Conservation (phyloP, 2,329 filamentous ascomycete genomes). For the Diaporthe nobilis region DNA sequence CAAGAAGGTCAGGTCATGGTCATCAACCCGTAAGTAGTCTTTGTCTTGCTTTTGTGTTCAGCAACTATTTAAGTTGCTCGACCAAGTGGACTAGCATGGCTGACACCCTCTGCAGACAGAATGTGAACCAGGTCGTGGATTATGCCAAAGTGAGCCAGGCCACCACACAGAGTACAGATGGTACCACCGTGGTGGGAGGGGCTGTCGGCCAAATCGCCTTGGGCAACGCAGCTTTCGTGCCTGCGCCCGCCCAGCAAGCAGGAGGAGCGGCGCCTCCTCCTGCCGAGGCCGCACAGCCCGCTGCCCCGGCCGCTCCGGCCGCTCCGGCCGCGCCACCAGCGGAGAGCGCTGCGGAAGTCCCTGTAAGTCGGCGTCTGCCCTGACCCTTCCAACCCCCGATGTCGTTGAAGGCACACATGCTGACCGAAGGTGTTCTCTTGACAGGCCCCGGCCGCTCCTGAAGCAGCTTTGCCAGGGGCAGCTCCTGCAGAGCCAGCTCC, state of each 20-base stretch:
- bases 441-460: constrained; percentile 1
- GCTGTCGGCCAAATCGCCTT: constrained; percentile 16
- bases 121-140: constrained; percentile 31
- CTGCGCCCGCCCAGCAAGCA: constrained; percentile 3
- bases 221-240: constrained; percentile 15
- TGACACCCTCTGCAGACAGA: constrained; percentile 4
- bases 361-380: background rate
- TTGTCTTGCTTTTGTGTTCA: background rate
- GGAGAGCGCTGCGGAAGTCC: background rate
- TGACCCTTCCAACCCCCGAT: background rate
- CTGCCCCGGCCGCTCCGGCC: constrained; percentile 1
- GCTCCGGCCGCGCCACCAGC: background rate
- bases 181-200: constrained; percentile 2
- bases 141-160: constrained; percentile 30
- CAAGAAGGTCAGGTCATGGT: constrained; percentile 65
- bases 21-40: constrained; percentile 54
- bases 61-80: no score
- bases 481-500: background rate
- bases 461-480: background rate
- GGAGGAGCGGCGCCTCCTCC: constrained; percentile 7
- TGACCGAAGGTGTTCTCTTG: background rate
- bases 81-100: background rate
- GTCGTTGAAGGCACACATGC: background rate
- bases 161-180: constrained; percentile 15
- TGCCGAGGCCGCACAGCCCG: background rate